Base-by-base conservation (phyloP, 495 filamentous ascomycete genomes). In the Coniosporium apollinis region DNA sequence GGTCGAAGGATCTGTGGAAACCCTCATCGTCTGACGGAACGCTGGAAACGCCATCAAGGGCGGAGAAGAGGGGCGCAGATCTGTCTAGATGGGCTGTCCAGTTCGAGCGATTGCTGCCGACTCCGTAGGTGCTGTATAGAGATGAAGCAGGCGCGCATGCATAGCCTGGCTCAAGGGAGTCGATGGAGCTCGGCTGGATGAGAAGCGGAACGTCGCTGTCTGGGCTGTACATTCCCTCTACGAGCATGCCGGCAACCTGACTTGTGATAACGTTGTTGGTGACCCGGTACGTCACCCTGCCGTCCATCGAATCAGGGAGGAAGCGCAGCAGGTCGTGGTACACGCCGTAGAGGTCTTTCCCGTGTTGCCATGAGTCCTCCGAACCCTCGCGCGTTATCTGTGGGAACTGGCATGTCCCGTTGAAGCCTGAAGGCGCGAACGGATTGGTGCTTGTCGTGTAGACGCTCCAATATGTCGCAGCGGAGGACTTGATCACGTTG, bases 181-280 rank as follows among this genome's bases (percentile, higher is more conserved):
- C 77, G 41, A 74, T 55, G 15, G 55, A 59, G 15, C 48, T 52
- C 0, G 65, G 61, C 37, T 67, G 54, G 39, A 75, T 60, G 7
- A 58, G 44, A 4, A 79, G 47, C 4, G 70, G 65, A 0, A 38
- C 33, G 6, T 36, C 19, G 19, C 18, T 28, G 3, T 36, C 36
- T n/a, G 22, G 30, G 3, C 46, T 45, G 51, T 67, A 72, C 66
- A 77, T 75, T 15, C 71, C 76, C 26, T 56, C 55, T 25, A 76
- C 60, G 11, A 80, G 41, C 63, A 74, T 73, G 19, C 73, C 67
- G 33, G 73, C 73, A 14, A 80, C 74, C 48, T 82, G 72, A 43
- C 66, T 70, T 7, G 77, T 81, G 47, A 82, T 80, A 11, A 70
- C 58, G 55, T 81, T 80, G 36, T 70, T 69, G 0, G 76, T 79